Evolutionary conservation across 2,329 filamentous ascomycete genomes (phyloP), one percentile per base, ranked within the genome.

Genomic region (Xylaria hypoxylon): DNA sequence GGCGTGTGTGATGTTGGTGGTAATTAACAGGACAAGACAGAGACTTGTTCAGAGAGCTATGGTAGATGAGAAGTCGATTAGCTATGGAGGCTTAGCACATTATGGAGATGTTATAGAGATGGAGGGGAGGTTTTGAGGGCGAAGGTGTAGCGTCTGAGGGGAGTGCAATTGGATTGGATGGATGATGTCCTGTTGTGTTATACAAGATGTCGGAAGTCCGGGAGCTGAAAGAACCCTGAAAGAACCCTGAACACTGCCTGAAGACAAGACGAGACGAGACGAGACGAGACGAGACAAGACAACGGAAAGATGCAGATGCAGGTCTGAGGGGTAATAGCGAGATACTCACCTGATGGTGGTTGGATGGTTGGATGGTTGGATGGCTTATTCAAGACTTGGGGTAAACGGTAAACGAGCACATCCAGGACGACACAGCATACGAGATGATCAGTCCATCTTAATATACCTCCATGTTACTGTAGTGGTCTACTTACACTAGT

Each of bases 131-230:
- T 19, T 47, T 52, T 1, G 40, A 44, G 48, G 17, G 10, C 15
- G 45, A 48, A 22, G 28, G n/a, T 57, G 50, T 35, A 47, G 17
- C n/a, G n/a, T 8, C 13, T 11, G 5, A 15, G 15, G 19, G 51
- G 13, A 35, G 35, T 35, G 35, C 15, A 8, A 33, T 44, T 57
- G 53, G 47, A 61, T 61, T 58, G 65, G 35, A 26, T 58, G 47
- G 33, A 50, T 35, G 40, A 50, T 44, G 42, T n/a, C 24, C 8
- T 42, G 31, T 50, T 48, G 56, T 60, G 57, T 64, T 42, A 53
- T 65, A 62, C 60, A 59, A 58, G 38, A 58, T 24, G 31, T 31
- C 62, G 67, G 68, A 68, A 47, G 62, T 70, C 68, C 68, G 68
- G 68, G 35, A 56, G 62, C 58, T 64, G 61, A 52, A 19, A 33